Evolutionary conservation across 2,329 filamentous ascomycete genomes (phyloP).

Genomic region (Penicillium frequentans): DNA sequence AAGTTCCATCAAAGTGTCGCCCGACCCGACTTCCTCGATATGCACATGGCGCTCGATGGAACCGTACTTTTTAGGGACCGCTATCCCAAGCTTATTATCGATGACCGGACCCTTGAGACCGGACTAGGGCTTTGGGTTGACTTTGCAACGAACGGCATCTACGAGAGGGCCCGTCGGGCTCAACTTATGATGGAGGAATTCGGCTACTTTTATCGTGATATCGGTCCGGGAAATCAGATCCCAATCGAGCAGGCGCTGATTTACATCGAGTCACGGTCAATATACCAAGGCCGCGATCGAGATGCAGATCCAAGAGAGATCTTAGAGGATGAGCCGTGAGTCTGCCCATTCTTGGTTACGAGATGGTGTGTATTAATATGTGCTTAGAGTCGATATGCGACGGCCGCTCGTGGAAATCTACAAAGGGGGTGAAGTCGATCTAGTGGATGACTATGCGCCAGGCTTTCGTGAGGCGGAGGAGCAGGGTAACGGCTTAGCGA

Average conservation of each 20-base stretch:
- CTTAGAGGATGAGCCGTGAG: slow-evolving; percentile 3
- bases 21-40: slow-evolving; percentile 14
- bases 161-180: background rate
- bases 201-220: background rate
- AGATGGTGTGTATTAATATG: background rate
- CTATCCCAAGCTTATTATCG: slow-evolving; percentile 8
- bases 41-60: slow-evolving; percentile 14
- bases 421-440: background rate
- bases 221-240: background rate
- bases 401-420: slow-evolving; percentile 2
- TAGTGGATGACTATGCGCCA: slow-evolving; percentile 1
- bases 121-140: slow-evolving; percentile 7
- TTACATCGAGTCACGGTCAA: background rate
- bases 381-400: slow-evolving; percentile 2
- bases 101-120: slow-evolving; percentile 13
- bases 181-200: slow-evolving; percentile 5
- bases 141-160: background rate
- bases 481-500: slow-evolving; percentile 1
- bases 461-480: slow-evolving; percentile 9
- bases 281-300: background rate
- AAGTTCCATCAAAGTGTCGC: slow-evolving; percentile 13
- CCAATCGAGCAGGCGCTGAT: background rate
- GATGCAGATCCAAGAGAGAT: background rate
- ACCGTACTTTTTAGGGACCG: slow-evolving; percentile 8
- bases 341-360: background rate